Percentiles rank a stretch among this genome's conserved stretches.
Conservation (phyloP, 1,284 basidiomycete genomes). For the Trichosporon sp. region DNA sequence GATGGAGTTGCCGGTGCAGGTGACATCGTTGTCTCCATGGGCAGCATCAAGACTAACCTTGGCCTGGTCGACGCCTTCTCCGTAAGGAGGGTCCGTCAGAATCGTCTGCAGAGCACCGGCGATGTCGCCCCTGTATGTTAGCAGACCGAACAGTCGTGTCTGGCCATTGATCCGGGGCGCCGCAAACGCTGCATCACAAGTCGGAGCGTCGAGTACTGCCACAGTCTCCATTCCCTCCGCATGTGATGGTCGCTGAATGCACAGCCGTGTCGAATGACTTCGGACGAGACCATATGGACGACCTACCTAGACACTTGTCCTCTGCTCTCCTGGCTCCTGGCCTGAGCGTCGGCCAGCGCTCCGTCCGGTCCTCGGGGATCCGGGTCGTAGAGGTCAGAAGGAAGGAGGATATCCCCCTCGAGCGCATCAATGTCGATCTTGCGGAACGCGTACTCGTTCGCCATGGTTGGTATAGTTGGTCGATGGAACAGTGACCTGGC, state of each 20-base stretch:
- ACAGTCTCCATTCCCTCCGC: too few relatives aligned
- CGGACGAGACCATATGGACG: too few relatives aligned
- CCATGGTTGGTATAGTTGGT: conserved; percentile 52
- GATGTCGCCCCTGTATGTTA: conserved; percentile 60
- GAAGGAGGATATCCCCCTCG: conserved; percentile 84
- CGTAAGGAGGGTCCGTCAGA: conserved; percentile 74
- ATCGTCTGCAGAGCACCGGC: conserved; percentile 64
- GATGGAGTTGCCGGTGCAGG: too few relatives aligned
- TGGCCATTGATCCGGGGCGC: too few relatives aligned
- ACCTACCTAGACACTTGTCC: conserved; percentile 65
- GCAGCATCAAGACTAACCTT: conserved; percentile 58
- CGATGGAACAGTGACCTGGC: not conserved
- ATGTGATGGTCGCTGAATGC: too few relatives aligned
- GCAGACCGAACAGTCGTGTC: too few relatives aligned
- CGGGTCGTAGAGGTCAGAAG: conserved; percentile 77
- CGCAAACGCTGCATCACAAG: not conserved
- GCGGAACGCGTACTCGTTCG: conserved; percentile 62
- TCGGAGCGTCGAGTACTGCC: too few relatives aligned
- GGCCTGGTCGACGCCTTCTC: conserved; percentile 75
- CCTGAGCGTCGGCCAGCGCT: conserved; percentile 67
- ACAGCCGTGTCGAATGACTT: not conserved
- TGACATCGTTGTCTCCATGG: too few relatives aligned
- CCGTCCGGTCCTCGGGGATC: conserved; percentile 74
- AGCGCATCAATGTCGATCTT: conserved; percentile 83
- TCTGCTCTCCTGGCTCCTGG: conserved; percentile 67